phyloP scores from a whole-genome alignment of 1,139 yeast genomes.

The Kodamaea ohmeri region DNA sequence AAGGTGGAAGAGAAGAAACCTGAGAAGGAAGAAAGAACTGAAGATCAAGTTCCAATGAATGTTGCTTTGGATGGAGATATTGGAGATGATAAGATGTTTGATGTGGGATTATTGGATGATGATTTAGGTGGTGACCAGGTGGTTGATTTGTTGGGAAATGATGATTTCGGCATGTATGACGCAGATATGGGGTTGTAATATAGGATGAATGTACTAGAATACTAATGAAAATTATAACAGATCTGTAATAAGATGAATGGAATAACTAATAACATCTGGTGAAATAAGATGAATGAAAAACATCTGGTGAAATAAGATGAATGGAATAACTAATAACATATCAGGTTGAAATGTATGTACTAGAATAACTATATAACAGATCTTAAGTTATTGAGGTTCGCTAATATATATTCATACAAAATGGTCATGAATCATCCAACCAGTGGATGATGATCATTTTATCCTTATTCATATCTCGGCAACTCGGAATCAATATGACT shows the following conservation, averaged over 20 bases:
- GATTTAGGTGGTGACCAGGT: slow-evolving; percentile 3
- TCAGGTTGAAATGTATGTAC: no score
- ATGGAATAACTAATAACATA: no score
- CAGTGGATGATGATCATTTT: neutral
- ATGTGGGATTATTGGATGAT: slow-evolving; percentile 1
- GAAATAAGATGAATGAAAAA: no score
- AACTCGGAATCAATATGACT: slow-evolving; percentile 43
- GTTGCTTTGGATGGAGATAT: neutral
- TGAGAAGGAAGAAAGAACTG: neutral
- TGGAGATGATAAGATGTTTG: slow-evolving; percentile 4
- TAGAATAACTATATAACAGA: no score
- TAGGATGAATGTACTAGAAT: no score
- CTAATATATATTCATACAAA: no score
- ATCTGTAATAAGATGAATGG: no score
- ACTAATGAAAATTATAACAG: no score
- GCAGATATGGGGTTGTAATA: neutral
- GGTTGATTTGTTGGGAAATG: slow-evolving; percentile 1
- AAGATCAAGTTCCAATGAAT: neutral
- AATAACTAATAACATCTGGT: no score
- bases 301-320: no score
- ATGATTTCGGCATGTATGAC: slow-evolving; percentile 3
- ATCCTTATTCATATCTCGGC: slow-evolving; percentile 32
- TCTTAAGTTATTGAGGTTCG: no score
- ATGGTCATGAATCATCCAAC: no score
- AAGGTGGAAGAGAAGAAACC: neutral